Evolutionary conservation across 1,139 yeast genomes (phyloP).

Genomic region (Zygotorulaspora mrakii): DNA sequence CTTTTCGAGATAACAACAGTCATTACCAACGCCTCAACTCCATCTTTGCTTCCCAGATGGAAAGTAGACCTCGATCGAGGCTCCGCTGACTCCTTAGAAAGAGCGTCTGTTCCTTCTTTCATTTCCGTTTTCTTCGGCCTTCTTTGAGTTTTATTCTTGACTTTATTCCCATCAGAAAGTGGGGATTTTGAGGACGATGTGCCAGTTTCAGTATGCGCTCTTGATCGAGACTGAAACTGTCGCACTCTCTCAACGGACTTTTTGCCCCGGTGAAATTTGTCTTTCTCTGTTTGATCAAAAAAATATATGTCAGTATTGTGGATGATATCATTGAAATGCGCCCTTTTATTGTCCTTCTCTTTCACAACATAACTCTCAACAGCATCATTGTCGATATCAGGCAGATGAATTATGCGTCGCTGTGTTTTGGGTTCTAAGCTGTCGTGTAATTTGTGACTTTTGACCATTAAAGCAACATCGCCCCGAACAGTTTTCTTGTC

Average conservation of each 20-base stretch:
- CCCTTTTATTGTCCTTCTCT: constrained; percentile 30
- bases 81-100: not conserved
- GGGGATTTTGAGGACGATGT: not conserved
- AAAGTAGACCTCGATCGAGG: constrained; percentile 7
- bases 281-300: constrained; percentile 34
- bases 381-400: constrained; percentile 22
- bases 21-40: constrained; percentile 29
- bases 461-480: constrained; percentile 30
- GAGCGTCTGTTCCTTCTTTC: not conserved
- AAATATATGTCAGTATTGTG: constrained; percentile 35
- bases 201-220: constrained; percentile 3
- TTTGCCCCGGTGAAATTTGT: constrained; percentile 30
- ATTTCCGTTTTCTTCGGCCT: not conserved
- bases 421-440: constrained; percentile 23
- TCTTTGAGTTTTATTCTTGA: constrained; percentile 5
- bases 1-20: constrained; percentile 35
- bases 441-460: constrained; percentile 24
- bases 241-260: constrained; percentile 35
- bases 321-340: constrained; percentile 27
- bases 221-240: constrained; percentile 26
- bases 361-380: constrained; percentile 22
- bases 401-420: constrained; percentile 26
- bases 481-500: constrained; percentile 36
- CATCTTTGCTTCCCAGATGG: constrained; percentile 28
- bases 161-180: not conserved